Evolutionary conservation across 1,284 basidiomycete genomes (phyloP).

Genomic region (Melampsora americana): DNA sequence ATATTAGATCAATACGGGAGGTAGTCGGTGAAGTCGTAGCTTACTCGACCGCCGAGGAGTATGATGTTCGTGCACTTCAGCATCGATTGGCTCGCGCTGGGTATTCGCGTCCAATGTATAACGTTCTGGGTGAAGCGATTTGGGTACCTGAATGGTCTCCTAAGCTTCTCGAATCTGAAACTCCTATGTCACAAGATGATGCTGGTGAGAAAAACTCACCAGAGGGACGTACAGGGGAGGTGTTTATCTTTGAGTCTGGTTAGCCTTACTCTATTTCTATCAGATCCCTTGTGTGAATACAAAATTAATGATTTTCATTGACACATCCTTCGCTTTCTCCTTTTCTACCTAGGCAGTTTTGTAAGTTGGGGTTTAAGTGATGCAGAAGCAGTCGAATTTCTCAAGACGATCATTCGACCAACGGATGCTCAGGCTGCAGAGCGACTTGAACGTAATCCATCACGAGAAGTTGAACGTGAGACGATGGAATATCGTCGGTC

Average conservation of each 20-base stretch:
- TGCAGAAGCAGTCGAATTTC: conserved; percentile 20
- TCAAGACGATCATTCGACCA: conserved; percentile 17
- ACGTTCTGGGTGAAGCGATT: conserved; percentile 42
- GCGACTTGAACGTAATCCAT: conserved; percentile 20
- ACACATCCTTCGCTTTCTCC: background rate
- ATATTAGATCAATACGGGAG: background rate
- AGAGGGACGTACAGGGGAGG: conserved; percentile 14
- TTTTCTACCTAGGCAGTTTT: conserved; percentile 27
- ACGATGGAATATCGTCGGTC: conserved; percentile 31
- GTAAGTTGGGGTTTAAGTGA: conserved; percentile 34
- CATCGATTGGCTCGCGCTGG: conserved; percentile 25
- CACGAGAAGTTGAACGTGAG: conserved; percentile 17
- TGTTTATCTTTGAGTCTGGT: conserved; percentile 45
- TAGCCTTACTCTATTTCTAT: conserved; percentile 15
- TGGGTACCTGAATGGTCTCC: conserved; percentile 39
- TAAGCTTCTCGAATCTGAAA: conserved; percentile 8
- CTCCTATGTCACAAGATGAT: background rate
- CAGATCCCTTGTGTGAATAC: conserved; percentile 3
- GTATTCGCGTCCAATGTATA: conserved; percentile 20
- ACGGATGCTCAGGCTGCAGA: background rate
- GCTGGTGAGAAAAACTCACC: background rate
- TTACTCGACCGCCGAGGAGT: conserved; percentile 43
- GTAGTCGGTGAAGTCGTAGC: conserved; percentile 28
- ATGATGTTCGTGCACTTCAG: conserved; percentile 26
- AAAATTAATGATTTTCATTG: background rate